Evolutionary conservation across 805 yeast genomes (phyloP).

Genomic region (Kregervanrija fluxuum): DNA sequence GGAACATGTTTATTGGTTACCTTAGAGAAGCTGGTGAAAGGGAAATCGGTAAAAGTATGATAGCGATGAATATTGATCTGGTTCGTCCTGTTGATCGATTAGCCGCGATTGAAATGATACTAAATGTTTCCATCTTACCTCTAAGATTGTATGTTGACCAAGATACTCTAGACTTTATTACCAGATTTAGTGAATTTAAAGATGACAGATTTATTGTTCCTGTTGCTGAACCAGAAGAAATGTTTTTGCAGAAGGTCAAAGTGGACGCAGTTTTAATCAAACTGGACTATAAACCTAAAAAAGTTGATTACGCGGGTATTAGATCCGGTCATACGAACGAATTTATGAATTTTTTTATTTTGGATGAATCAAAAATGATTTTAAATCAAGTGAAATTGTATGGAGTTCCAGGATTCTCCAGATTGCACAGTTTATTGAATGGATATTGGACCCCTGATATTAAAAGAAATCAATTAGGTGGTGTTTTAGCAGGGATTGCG

Average conservation of each 20-base stretch:
- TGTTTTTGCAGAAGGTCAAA: slow-evolving; percentile 62
- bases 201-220: slow-evolving; percentile 60
- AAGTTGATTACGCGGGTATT: slow-evolving; percentile 75
- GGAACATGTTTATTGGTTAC: slow-evolving; percentile 77
- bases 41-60: slow-evolving; percentile 61
- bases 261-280: slow-evolving; percentile 54
- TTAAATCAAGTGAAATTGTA: slow-evolving; percentile 55
- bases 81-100: slow-evolving; percentile 57
- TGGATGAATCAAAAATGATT: slow-evolving; percentile 76
- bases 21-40: slow-evolving; percentile 65
- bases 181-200: slow-evolving; percentile 74
- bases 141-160: slow-evolving; percentile 84
- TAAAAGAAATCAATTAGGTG: slow-evolving; percentile 69
- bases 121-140: slow-evolving; percentile 57
- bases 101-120: slow-evolving; percentile 60
- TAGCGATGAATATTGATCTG: slow-evolving; percentile 43
- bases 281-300: slow-evolving; percentile 89
- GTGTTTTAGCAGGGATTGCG: slow-evolving; percentile 76
- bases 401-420: slow-evolving; percentile 72
- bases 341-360: slow-evolving; percentile 77
- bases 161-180: slow-evolving; percentile 80
- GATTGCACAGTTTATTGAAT: slow-evolving; percentile 47
- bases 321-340: slow-evolving; percentile 83
- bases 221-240: slow-evolving; percentile 44
- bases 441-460: slow-evolving; percentile 88